Base-by-base conservation (phyloP, 768 basidiomycete genomes). In the Psilocybe tampanensis region DNA sequence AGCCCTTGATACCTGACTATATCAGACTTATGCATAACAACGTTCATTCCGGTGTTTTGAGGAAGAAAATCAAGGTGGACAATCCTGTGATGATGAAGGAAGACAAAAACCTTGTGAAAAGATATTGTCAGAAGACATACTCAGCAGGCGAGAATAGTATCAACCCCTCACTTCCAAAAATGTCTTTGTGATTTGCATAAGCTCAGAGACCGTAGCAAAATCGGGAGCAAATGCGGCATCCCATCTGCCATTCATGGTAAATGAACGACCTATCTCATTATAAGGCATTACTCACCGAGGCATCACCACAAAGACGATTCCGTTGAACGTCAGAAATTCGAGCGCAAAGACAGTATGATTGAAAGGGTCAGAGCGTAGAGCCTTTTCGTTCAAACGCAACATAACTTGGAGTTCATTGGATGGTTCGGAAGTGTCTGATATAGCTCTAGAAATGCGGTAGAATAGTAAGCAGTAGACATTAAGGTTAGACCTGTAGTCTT, bases 271-370 rank as follows among this genome's bases (percentile, higher is more conserved):
- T 26, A 11, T 8, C 23, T 19, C 17, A 26, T 17, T 24, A 3
- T 11, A 34, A 45, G n/a, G 23, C 15, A 32, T 21, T 9, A 13
- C 23, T 23, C 44, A 64, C 64, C 58, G 52, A 9, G 66, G 66
- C 63, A 62, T 64, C 11, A 67, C 60, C 1, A 56, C 59, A 45
- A 64, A 67, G 0, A 58, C 47, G 8, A 61, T 24, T 18, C 48
- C 49, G 23, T 61, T 58, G n/a, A 60, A 61, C 11, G 29, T 44
- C 2, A 64, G 8, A n/a, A 52, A 66, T 2, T 64, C 64, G 2
- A 68, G 15, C 13, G 60, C 44, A 23, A 24, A 58, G 3, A 66
- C 61, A 1, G 64, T 64, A 41, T 62, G 63, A 44, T 68, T 68
- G 17, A 59, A 52, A 15, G 64, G 60, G 41, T 68, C 60, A 3